These are phyloP conservation scores for Metarhizium humberi DNA, from an alignment of 2,329 filamentous ascomycete genomes.

Conservation along the genomic window DNA sequence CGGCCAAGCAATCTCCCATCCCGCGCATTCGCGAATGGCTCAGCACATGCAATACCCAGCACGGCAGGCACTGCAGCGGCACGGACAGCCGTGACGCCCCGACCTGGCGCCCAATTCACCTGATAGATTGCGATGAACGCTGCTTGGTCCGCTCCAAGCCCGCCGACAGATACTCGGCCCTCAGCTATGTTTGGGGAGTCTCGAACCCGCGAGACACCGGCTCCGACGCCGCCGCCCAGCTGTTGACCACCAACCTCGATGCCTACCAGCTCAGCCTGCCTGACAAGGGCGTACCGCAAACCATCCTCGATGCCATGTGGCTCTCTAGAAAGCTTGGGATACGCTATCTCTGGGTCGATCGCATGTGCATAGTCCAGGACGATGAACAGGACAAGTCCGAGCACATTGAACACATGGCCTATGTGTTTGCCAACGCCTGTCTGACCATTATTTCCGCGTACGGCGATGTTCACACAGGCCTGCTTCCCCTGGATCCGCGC, in stretches of 20 bases:
- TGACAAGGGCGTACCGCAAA: constrained; percentile 29
- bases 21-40: constrained; percentile 33
- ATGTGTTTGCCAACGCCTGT: constrained; percentile 34
- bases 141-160: constrained; percentile 28
- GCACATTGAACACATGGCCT: constrained; percentile 35
- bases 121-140: constrained; percentile 31
- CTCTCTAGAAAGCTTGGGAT: constrained; percentile 32
- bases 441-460: constrained; percentile 34
- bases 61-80: constrained; percentile 29
- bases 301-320: constrained; percentile 35
- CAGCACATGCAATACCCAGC: constrained; percentile 31
- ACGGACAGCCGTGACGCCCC: constrained; percentile 13
- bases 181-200: constrained; percentile 36
- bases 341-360: constrained; percentile 36
- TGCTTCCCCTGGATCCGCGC: constrained; percentile 26
- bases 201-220: constrained; percentile 15
- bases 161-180: constrained; percentile 31
- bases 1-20: constrained; percentile 24
- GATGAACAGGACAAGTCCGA: constrained; percentile 27
- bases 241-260: constrained; percentile 26
- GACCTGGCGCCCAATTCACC: constrained; percentile 30
- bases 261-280: constrained; percentile 25
- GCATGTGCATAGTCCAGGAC: constrained; percentile 35
- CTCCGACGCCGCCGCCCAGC: constrained; percentile 18
- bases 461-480: constrained; percentile 28